A percentile compares a stretch with the other conserved stretches of the same genome.
Conservation (phyloP, 208 protist species). For the Leishmania guyanensis region DNA sequence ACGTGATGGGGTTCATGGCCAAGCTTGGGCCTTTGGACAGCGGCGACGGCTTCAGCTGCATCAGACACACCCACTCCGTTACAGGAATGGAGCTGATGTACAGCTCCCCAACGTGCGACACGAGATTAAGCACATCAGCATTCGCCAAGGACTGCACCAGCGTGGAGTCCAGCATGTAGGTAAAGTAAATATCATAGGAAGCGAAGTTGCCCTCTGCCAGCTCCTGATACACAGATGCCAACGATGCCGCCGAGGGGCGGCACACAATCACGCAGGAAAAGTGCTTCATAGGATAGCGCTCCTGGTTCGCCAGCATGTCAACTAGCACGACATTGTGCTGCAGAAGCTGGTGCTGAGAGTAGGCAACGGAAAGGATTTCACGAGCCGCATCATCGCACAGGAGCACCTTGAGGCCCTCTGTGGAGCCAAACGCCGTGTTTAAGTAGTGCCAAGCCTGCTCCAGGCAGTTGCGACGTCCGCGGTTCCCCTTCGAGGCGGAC, state of each 20-base stretch:
- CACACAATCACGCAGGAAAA: conserved; percentile 93
- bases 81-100: conserved; percentile 96
- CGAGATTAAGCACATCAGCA: conserved; percentile 94
- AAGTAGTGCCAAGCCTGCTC: conserved; percentile 81
- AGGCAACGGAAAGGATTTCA: conserved; percentile 94
- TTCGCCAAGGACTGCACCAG: conserved; percentile 94
- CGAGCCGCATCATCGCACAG: conserved; percentile 95
- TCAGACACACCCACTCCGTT: conserved; percentile 77
- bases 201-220: conserved; percentile 91
- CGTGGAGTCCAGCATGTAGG: conserved; percentile 83
- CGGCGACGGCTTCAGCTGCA: conserved; percentile 54
- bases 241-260: conserved; percentile 89
- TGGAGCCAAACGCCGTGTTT: conserved; percentile 56
- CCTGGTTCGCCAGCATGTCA: conserved; percentile 90
- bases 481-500: conserved; percentile 24
- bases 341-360: conserved; percentile 96
- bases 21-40: conserved; percentile 41
- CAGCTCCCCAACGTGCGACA: conserved; percentile 91
- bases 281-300: conserved; percentile 94
- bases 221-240: conserved; percentile 88
- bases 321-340: conserved; percentile 97
- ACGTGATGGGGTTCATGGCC: conserved; percentile 77
- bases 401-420: conserved; percentile 92
- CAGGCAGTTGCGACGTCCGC: conserved; percentile 58
- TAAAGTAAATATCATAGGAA: conserved; percentile 91